Evolutionary conservation across 805 yeast species (phyloP).

Genomic region (Spathaspora arborariae): DNA sequence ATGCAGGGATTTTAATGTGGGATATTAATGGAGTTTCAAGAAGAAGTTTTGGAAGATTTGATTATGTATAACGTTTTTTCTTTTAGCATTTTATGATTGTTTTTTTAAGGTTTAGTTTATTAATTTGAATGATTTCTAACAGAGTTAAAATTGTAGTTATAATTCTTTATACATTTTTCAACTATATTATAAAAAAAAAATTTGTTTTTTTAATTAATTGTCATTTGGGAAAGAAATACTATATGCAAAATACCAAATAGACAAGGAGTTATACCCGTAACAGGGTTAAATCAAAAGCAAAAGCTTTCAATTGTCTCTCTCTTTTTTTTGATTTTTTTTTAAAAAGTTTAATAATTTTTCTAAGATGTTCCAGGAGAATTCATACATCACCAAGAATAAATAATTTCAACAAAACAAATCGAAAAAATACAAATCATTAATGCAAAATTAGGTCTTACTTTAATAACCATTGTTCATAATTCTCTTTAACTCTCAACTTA

Average conservation of each 20-base stretch:
- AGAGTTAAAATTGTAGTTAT: not conserved
- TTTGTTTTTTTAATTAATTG: not conserved
- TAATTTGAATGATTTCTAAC: not conserved
- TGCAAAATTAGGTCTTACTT: not conserved
- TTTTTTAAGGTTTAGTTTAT: not conserved
- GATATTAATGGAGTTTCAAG: conserved; percentile 36
- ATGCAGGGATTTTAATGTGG: conserved; percentile 39
- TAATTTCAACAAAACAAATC: not conserved
- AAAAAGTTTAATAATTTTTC: not conserved
- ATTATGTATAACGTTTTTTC: conserved; percentile 20
- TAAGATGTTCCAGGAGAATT: not conserved
- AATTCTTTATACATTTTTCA: not conserved
- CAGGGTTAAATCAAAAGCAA: not conserved
- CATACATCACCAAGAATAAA: not conserved
- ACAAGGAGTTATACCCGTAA: not conserved
- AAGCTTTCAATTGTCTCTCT: not conserved
- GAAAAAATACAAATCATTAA: conserved; percentile 2
- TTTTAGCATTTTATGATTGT: conserved; percentile 1
- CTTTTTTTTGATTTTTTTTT: not conserved
- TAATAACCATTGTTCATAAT: conserved; percentile 68
- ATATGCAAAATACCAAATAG: not conserved
- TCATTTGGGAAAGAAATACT: not conserved
- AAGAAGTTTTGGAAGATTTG: conserved; percentile 36
- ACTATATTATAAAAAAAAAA: not conserved
- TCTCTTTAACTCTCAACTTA: conserved; percentile 57